Base-by-base conservation (phyloP, 768 basidiomycete genomes). In the Punctularia strigosozonata region DNA sequence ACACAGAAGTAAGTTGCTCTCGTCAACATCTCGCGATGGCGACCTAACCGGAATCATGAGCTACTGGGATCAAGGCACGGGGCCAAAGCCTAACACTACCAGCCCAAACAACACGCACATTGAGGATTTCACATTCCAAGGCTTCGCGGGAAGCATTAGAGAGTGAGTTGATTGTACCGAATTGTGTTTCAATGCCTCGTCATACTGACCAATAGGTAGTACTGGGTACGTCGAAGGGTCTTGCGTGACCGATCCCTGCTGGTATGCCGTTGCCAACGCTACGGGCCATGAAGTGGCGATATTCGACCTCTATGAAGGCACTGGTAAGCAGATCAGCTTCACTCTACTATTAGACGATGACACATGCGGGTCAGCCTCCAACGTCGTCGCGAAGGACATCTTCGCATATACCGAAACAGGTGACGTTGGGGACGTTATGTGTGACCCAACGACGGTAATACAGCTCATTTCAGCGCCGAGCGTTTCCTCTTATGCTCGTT, bases 41-140 rank as follows among this genome's bases (percentile, higher is more conserved):
- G 3, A 15, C 23, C 25, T 21, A 20, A 25, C 22, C 12, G 13
- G 26, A 20, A 18, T 31, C 12, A 25, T 19, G 31, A 79, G 75
- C 54, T 80, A 79, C 46, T 75, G 71, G 73, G 73, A 79, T 43
- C 75, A 77, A 54, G 63, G 58, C 13, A 71, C 71, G 48, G 71
- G 71, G 13, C 58, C 70, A 2, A 48, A 49, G 13, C 71, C 73
- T 6, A 71, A 66, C 45, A 37, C 57, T 2, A 64, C 66, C 3
- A 59, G 50, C 39, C 47, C 50, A 5, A 76, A 70, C 52, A 73
- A 71, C 47, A 78, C 75, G 0, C 69, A 68, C 47, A 60, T 78
- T 30, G 54, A 70, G 43, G 69, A 75, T 46, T 69, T 80, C 50
- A 25, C 57, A 15, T 78, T 78, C 49, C 55, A 77, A 35, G 64